Base-by-base conservation (phyloP, 768 basidiomycete species). In the Mycena belliarum region DNA sequence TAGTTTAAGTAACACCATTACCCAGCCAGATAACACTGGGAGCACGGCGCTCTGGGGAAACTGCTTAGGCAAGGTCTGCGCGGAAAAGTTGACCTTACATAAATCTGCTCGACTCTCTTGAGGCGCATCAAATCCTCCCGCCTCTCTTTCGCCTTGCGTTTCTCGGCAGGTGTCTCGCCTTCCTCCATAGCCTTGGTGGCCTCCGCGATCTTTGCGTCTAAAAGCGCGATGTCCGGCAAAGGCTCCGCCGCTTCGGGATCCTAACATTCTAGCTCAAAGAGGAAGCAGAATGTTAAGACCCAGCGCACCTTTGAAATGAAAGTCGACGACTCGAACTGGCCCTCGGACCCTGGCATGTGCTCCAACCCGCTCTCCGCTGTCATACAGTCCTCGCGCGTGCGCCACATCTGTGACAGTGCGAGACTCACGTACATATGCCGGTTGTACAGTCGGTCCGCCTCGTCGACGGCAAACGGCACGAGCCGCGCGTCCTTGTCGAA, bases 391-490 rank as follows among this genome's bases (percentile, higher is more conserved):
- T 98, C 95, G 64, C 97, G 80, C 18, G 93, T 91, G 69, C 89
- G 82, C 93, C 93, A 98, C 85, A 95, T 93, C 75, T 99, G 97
- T 76, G 86, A 85, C 18, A 98, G 75, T 23, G 94, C 84, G 49
- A 95, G 77, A 46, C 92, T 90, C 57, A 98, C 80, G 67, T 97
- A 89, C 85, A 96, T 89, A 68, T 98, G 94, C 61, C 83, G 84
- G 61, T 85, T 83, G 70, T 95, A 98, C 42, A 99, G 80, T 50
- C 83, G 85, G 71, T 96, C 93, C 1, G 97, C 97, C 70, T 99
- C 97, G 43, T 94, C 93, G 57, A 99, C 94, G 5, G 95, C 94
- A 70, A 89, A 95, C 2, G 97, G 97, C 4, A 98, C 92, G n/a
- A 91, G 76, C 40, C 83, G 82, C 23, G 78, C 79, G 56, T 86